Evolutionary conservation across 164 flowering plant genomes (phyloP), one percentile per base, ranked within the genome.

Genomic region (Kingdonia uniflora): DNA sequence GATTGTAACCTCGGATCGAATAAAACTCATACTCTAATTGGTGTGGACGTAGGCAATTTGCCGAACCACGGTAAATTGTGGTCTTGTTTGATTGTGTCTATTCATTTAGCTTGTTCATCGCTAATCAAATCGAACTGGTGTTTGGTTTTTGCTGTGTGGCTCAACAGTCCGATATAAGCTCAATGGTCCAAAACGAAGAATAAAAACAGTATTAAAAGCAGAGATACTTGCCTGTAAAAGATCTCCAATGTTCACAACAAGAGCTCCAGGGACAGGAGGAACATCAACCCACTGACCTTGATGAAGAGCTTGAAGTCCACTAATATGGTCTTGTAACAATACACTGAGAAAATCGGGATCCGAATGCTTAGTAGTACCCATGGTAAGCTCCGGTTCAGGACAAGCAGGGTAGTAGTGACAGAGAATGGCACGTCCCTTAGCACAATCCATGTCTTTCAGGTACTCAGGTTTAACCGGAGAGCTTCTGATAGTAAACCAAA

Each of bases 251-350:
- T 47, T 47, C 14, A 47, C 29, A 2, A 47, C 51, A 3, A 47
- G 51, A 47, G 51, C 51, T 21, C 51, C 51, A 47, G 51, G 51
- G 33, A 21, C 4, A 2, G 51, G 51, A 17, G 51, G 51, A 13
- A 47, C 21, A 22, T 47, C 33, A 47, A 47, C 29, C 51, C 51
- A 47, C 19, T 47, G 51, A 47, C 19, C 14, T 47, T 47, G 51
- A 22, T 47, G 51, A 47, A 22, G 26, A 47, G 23, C 51, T 47
- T 47, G 51, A 11, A 47, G 51, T 7, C 51, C 51, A 47, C 51
- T 24, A 14, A 47, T 47, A 15, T 47, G 51, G 14, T 47, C 51
- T 23, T 47, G 51, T 12, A 47, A 22, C 8, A 47, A 15, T 7
- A 47, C 19, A 8, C 24, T 47, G 29, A 47, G 51, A 11, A 47